These are phyloP conservation scores for Mortierella antarctica DNA, from an alignment of 192 early-diverging fungal genomes.

Conservation along the genomic window DNA sequence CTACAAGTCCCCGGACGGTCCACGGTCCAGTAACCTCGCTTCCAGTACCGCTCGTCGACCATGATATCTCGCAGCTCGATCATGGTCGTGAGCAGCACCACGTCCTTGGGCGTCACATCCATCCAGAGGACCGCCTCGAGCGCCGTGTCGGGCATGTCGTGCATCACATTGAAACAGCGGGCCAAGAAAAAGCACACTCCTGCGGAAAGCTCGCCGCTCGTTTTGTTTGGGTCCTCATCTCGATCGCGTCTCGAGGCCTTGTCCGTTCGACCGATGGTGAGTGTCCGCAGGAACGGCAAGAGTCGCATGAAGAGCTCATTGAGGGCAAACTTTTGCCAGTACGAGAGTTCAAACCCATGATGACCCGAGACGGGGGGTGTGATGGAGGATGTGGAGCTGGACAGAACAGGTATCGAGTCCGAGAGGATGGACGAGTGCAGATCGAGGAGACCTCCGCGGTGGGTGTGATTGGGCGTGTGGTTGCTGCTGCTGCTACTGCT, in stretches of 20 bases:
- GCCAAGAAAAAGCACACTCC: conserved; percentile 51
- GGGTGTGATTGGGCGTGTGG: neutral
- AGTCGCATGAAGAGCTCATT: conserved; percentile 48
- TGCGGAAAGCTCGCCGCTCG: conserved; percentile 26
- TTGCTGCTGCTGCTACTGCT: neutral
- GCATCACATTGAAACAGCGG: conserved; percentile 51
- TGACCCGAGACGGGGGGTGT: conserved; percentile 4
- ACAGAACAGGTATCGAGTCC: conserved; percentile 24
- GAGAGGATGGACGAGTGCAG: neutral
- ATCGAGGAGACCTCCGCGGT: neutral
- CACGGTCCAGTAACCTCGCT: conserved; percentile 42
- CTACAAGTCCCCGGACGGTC: neutral
- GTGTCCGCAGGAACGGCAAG: conserved; percentile 29
- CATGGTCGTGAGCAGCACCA: conserved; percentile 44
- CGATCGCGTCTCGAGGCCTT: conserved; percentile 18
- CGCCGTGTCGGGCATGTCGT: conserved; percentile 51
- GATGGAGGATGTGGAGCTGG: conserved; percentile 6
- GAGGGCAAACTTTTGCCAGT: conserved; percentile 54
- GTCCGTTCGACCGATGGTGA: conserved; percentile 49
- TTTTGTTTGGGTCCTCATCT: neutral
- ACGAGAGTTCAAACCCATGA: conserved; percentile 44
- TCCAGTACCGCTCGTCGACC: conserved; percentile 51
- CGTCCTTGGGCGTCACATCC: conserved; percentile 42
- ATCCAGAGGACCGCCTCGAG: conserved; percentile 50
- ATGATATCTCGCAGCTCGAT: conserved; percentile 48